Conservation (phyloP, 2,329 filamentous ascomycete genomes). For the Keithomyces neogunnii region DNA sequence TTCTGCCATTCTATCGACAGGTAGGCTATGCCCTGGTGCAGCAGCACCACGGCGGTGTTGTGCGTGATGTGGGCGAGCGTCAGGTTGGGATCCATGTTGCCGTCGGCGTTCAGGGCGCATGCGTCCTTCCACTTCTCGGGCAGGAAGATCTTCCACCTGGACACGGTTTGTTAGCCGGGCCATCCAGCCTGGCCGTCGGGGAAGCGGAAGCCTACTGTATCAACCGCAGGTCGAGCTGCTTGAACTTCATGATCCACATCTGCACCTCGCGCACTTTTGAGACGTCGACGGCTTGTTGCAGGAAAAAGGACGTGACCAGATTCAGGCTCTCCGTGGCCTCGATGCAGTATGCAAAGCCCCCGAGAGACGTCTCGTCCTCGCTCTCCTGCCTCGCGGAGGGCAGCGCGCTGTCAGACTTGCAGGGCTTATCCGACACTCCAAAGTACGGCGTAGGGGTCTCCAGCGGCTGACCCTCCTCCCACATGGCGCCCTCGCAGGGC, state of each 20-base stretch:
- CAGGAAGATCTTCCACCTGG: constrained; percentile 35
- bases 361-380: constrained; percentile 11
- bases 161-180: neutral
- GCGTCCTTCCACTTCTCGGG: constrained; percentile 32
- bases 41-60: constrained; percentile 31
- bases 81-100: constrained; percentile 33
- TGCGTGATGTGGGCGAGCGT: constrained; percentile 31
- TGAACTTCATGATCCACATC: constrained; percentile 33
- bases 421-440: too few relatives aligned
- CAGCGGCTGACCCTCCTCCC: constrained; percentile 26
- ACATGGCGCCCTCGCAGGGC: constrained; percentile 29
- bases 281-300: constrained; percentile 30
- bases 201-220: constrained; percentile 23
- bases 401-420: too few relatives aligned
- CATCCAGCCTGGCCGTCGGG: too few relatives aligned
- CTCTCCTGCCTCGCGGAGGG: constrained; percentile 3
- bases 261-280: constrained; percentile 26
- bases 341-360: constrained; percentile 33
- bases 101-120: constrained; percentile 25
- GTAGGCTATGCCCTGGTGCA: constrained; percentile 33
- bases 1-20: constrained; percentile 21
- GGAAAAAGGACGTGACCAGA: constrained; percentile 31
- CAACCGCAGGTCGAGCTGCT: constrained; percentile 32
- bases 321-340: constrained; percentile 34
- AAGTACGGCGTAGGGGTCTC: constrained; percentile 18